These are phyloP conservation scores for Coniochaeta sp. DNA, from an alignment of 2,329 filamentous ascomycete genomes.

Conservation along the genomic window DNA sequence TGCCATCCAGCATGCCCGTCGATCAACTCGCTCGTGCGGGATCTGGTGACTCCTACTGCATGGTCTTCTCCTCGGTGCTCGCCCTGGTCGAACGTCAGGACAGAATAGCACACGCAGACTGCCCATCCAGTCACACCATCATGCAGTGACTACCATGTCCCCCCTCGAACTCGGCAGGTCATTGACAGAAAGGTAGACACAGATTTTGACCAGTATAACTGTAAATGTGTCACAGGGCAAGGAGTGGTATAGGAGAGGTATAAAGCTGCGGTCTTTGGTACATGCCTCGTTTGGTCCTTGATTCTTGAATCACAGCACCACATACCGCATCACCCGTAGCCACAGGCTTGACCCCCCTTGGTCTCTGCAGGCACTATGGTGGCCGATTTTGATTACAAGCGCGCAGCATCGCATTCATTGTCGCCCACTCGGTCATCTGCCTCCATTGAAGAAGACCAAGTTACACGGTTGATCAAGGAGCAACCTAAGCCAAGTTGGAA, in stretches of 20 bases:
- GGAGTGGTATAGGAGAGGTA: not conserved
- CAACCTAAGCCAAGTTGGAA: constrained; percentile 32
- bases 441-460: not conserved
- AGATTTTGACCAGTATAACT: not conserved
- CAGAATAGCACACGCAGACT: not conserved
- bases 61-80: not conserved
- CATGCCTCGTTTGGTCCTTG: not conserved
- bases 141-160: not conserved
- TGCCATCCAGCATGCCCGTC: not conserved
- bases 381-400: constrained; percentile 1
- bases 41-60: not conserved
- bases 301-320: not conserved
- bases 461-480: constrained; percentile 12
- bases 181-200: not conserved
- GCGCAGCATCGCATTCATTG: not conserved
- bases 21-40: not conserved
- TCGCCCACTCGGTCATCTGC: not conserved
- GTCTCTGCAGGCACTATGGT: not conserved
- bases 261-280: not conserved
- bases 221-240: not conserved
- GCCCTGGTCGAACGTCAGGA: not conserved
- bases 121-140: not conserved
- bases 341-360: not conserved
- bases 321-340: not conserved
- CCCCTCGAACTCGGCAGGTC: not conserved